These are phyloP conservation scores for Phyllosticta citrichinensis DNA, from an alignment of 2,329 filamentous ascomycete genomes.

Conservation along the genomic window DNA sequence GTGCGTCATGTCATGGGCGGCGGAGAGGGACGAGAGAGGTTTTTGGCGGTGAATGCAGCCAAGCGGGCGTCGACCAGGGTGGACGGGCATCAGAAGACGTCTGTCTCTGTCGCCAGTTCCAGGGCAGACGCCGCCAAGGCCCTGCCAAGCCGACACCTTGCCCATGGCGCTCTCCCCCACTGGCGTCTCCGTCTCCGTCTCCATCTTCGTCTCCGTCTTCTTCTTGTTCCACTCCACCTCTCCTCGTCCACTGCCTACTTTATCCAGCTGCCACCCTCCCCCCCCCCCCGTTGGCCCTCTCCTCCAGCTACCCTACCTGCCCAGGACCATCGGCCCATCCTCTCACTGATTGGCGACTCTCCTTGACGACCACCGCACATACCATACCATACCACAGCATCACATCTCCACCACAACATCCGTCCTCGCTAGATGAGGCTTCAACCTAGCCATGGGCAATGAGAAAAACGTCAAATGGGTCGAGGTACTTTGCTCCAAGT, in stretches of 20 bases:
- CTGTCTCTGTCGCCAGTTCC: too few species aligned
- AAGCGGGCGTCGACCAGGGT: too few species aligned
- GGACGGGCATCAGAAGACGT: too few species aligned
- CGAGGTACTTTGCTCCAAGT: conserved; percentile 24
- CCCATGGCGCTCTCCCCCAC: too few species aligned
- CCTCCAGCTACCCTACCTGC: too few species aligned
- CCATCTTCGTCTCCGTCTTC: not conserved
- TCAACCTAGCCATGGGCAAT: conserved; percentile 15
- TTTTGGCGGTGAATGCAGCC: too few species aligned
- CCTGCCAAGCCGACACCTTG: not conserved
- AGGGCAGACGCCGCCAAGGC: not conserved
- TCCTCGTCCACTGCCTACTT: not conserved
- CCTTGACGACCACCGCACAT: not conserved
- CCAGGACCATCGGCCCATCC: not conserved
- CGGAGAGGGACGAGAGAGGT: too few species aligned
- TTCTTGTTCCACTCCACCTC: not conserved
- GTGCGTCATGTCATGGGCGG: too few species aligned
- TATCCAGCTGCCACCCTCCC: too few species aligned
- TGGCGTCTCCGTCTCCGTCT: too few species aligned
- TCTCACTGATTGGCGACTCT: not conserved
- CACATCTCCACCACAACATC: not conserved
- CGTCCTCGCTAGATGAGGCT: conserved; percentile 5
- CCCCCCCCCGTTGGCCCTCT: not conserved
- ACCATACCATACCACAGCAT: not conserved
- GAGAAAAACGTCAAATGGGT: conserved; percentile 32